phyloP scores from a whole-genome alignment of 140 eudicot genomes.

The Stevia rebaudiana region DNA sequence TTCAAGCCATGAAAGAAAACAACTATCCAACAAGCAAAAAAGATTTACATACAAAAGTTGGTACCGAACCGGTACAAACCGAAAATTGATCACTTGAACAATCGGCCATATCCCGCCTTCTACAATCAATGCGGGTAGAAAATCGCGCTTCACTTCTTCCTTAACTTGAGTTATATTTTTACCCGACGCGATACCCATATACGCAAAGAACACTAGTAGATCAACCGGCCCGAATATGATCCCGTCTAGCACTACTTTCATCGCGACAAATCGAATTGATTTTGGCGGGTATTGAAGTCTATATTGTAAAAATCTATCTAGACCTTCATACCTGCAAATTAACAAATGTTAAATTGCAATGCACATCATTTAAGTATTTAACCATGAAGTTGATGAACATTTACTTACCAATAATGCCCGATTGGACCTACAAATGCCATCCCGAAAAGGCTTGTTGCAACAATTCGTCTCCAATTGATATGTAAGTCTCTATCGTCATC shows the following conservation, averaged over 20 bases:
- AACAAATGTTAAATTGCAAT: no score
- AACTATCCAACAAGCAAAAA: slow-evolving; percentile 90
- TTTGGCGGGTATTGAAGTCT: slow-evolving; percentile 58
- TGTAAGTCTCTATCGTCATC: slow-evolving; percentile 41
- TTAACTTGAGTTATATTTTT: slow-evolving; percentile 63
- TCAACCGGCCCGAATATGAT: slow-evolving; percentile 84
- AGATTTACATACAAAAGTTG: slow-evolving; percentile 88
- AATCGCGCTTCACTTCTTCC: slow-evolving; percentile 84
- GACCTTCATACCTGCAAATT: slow-evolving; percentile 67
- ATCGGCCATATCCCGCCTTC: slow-evolving; percentile 87
- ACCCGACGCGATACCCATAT: slow-evolving; percentile 88
- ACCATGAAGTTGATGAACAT: not conserved
- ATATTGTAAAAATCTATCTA: slow-evolving; percentile 55
- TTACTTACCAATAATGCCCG: slow-evolving; percentile 78
- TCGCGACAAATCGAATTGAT: slow-evolving; percentile 62
- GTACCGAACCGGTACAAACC: slow-evolving; percentile 67
- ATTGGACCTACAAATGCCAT: slow-evolving; percentile 81
- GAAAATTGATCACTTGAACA: slow-evolving; percentile 78
- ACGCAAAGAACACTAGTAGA: slow-evolving; percentile 76
- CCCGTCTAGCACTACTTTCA: slow-evolving; percentile 84
- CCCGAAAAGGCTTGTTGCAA: slow-evolving; percentile 65
- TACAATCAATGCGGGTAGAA: slow-evolving; percentile 68
- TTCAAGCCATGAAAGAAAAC: slow-evolving; percentile 84
- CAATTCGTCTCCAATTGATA: slow-evolving; percentile 72
- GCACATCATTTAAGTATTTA: no score